These are phyloP conservation scores for Penicillium alfredii DNA, from an alignment of 495 filamentous ascomycete species.

Conservation along the genomic window DNA sequence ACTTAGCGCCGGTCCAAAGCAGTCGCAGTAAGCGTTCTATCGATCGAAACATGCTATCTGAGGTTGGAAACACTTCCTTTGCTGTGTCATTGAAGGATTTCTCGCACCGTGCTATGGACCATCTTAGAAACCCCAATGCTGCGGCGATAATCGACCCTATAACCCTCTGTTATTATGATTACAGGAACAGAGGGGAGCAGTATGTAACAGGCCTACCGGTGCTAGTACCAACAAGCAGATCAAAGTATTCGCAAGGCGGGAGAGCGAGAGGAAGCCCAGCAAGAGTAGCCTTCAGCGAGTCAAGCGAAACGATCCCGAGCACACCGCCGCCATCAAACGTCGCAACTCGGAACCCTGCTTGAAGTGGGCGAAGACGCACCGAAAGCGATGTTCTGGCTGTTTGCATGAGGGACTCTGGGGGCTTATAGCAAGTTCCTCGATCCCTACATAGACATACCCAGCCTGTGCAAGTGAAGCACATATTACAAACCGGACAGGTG, in stretches of 20 bases:
- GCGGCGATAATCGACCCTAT: background rate
- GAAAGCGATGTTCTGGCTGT: background rate
- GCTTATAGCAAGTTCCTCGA: too few relatives aligned
- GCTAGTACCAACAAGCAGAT: conserved; percentile 1
- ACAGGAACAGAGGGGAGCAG: too few relatives aligned
- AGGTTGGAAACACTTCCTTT: conserved; percentile 1
- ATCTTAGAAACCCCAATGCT: conserved; percentile 1
- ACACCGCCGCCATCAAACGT: conserved; percentile 3
- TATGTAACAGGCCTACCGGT: too few relatives aligned
- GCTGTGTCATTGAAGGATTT: background rate
- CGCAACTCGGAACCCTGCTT: conserved; percentile 3
- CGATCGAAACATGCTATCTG: too few relatives aligned
- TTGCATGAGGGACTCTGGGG: too few relatives aligned
- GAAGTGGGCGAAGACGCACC: conserved; percentile 1
- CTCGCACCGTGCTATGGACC: background rate
- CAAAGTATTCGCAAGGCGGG: background rate
- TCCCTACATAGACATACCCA: too few relatives aligned
- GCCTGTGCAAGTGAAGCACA: too few relatives aligned
- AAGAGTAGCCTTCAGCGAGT: background rate
- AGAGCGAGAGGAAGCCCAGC: background rate
- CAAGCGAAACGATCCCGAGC: background rate
- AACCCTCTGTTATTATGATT: too few relatives aligned
- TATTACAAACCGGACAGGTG: conserved; percentile 1
- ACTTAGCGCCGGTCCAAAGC: background rate
- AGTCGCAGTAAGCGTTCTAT: background rate